Conservation (phyloP, 2,329 filamentous ascomycete genomes). For the Sporothrix pallida region DNA sequence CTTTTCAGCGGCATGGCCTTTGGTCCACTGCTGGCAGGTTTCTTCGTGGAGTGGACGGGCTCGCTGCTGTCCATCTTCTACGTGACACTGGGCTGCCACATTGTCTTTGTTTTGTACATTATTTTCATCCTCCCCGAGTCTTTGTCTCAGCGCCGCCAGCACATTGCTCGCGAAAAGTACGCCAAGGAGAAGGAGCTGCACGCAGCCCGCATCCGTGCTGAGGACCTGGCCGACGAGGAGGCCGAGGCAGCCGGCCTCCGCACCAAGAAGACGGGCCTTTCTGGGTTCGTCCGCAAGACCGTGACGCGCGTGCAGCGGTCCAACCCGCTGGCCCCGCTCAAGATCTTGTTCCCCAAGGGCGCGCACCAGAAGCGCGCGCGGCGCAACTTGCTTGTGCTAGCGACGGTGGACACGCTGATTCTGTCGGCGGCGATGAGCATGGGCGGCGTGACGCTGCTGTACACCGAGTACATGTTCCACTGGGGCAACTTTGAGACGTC, state of each 20-base stretch:
- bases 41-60: conserved; percentile 77
- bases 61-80: conserved; percentile 85
- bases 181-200: conserved; percentile 51
- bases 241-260: conserved; percentile 32
- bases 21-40: conserved; percentile 81
- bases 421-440: conserved; percentile 82
- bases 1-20: conserved; percentile 88
- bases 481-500: conserved; percentile 85
- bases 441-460: conserved; percentile 81
- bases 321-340: conserved; percentile 78
- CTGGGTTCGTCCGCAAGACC: conserved; percentile 39
- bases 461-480: conserved; percentile 77
- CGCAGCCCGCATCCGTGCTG: conserved; percentile 41
- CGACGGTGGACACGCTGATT: conserved; percentile 79
- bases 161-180: conserved; percentile 72
- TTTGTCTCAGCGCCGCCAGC: conserved; percentile 73
- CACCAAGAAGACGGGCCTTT: conserved; percentile 32
- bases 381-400: conserved; percentile 81
- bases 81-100: conserved; percentile 73
- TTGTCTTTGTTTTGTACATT: conserved; percentile 74
- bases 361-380: conserved; percentile 67
- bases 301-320: conserved; percentile 51
- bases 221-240: conserved; percentile 32
- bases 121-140: conserved; percentile 81
- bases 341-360: conserved; percentile 76